Conservation (phyloP, 2,329 filamentous ascomycete genomes). For the Tolypocladium album region DNA sequence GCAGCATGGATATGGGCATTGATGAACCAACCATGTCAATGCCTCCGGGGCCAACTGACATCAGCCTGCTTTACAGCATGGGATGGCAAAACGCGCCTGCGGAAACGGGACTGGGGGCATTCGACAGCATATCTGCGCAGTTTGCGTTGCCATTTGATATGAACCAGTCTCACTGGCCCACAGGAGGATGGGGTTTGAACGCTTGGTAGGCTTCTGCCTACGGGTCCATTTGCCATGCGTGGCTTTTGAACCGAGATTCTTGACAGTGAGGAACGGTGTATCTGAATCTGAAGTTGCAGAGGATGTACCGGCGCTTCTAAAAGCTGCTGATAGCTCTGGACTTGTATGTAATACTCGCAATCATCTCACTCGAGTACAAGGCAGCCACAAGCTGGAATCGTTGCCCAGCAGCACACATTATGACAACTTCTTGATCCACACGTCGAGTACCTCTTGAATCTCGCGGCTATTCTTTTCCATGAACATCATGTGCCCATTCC, state of each 20-base stretch:
- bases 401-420: not conserved
- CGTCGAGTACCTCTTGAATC: slow-evolving; percentile 16
- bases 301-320: no score
- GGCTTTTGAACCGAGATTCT: no score
- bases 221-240: not conserved
- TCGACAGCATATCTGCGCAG: not conserved
- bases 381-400: no score
- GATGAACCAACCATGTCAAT: not conserved
- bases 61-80: not conserved
- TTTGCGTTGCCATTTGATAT: not conserved
- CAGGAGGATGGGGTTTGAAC: not conserved
- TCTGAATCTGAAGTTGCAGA: no score
- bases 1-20: not conserved
- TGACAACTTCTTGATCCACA: slow-evolving; percentile 9
- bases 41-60: not conserved
- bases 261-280: no score
- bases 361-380: no score
- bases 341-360: no score
- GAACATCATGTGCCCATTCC: slow-evolving; percentile 38
- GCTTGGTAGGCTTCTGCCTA: not conserved
- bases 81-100: not conserved
- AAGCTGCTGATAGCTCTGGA: no score
- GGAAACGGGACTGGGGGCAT: not conserved
- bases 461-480: slow-evolving; percentile 35
- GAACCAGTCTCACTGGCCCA: not conserved